A percentile compares a stretch with the other conserved stretches of the same genome.
These are phyloP conservation scores for Leccinum pellstonianum DNA, from an alignment of 768 basidiomycete genomes.

Conservation along the genomic window DNA sequence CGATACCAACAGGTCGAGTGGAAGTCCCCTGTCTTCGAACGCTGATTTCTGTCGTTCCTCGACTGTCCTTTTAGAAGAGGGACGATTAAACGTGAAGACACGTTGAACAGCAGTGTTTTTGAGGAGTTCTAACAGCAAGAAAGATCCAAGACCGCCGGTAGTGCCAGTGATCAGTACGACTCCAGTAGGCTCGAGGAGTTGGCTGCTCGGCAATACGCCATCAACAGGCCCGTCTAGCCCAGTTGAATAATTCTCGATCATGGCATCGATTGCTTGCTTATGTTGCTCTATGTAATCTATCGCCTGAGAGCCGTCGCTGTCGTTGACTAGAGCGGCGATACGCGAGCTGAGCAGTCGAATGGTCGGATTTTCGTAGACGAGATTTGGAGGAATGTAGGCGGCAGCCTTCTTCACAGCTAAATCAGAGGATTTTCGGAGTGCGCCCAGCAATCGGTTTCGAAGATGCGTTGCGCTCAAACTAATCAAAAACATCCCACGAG, in stretches of 20 bases:
- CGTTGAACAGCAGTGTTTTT: too few species aligned
- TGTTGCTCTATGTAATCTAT: constrained; percentile 7
- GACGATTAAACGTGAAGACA: not conserved
- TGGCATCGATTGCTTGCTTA: constrained; percentile 31
- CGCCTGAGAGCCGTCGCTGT: not conserved
- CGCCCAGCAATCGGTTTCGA: constrained; percentile 21
- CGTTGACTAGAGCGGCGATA: constrained; percentile 9
- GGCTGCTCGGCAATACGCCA: constrained; percentile 9
- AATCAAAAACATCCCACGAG: not conserved
- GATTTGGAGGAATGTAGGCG: constrained; percentile 24
- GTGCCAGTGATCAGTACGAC: too few species aligned
- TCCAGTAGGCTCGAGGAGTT: constrained; percentile 13
- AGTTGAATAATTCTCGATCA: constrained; percentile 41
- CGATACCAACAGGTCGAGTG: not conserved
- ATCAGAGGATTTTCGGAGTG: constrained; percentile 33
- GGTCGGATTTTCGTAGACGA: constrained; percentile 42
- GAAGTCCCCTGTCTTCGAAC: constrained; percentile 25
- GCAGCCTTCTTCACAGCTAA: constrained; percentile 27
- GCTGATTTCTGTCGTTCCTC: constrained; percentile 26
- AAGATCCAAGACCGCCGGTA: too few species aligned
- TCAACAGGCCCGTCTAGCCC: constrained; percentile 12
- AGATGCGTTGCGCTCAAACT: constrained; percentile 34
- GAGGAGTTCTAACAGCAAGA: too few species aligned
- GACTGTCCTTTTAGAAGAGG: constrained; percentile 14
- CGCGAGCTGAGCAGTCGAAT: constrained; percentile 36